A percentile compares a stretch with the other conserved stretches of the same genome.
Conservation (phyloP, 805 yeast genomes). For the Metschnikowia hibisci region DNA sequence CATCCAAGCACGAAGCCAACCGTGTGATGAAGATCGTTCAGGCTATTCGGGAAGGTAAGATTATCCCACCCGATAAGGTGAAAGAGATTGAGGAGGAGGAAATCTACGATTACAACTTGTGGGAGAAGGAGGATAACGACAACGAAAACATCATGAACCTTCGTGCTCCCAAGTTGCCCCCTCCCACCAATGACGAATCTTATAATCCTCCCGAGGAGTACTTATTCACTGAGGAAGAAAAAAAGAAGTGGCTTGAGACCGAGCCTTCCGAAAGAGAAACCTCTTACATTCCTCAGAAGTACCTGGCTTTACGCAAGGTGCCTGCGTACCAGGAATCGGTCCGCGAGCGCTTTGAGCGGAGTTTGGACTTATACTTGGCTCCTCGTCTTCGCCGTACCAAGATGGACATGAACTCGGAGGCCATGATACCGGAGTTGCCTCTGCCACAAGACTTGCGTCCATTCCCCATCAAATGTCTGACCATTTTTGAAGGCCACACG, state of each 20-base stretch:
- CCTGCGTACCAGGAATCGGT: slow-evolving; percentile 87
- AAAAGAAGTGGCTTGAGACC: slow-evolving; percentile 59
- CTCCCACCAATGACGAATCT: slow-evolving; percentile 94
- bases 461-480: slow-evolving; percentile 89
- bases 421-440: slow-evolving; percentile 92
- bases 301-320: slow-evolving; percentile 76
- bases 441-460: slow-evolving; percentile 96
- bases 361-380: slow-evolving; percentile 89
- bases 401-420: slow-evolving; percentile 91
- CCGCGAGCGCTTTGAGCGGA: slow-evolving; percentile 90
- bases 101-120: slow-evolving; percentile 64
- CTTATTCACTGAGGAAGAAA: slow-evolving; percentile 73
- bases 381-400: slow-evolving; percentile 92
- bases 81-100: slow-evolving; percentile 51
- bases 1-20: slow-evolving; percentile 95
- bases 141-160: slow-evolving; percentile 84
- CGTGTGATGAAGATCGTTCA: slow-evolving; percentile 92
- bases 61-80: slow-evolving; percentile 66
- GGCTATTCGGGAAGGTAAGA: slow-evolving; percentile 95
- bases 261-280: slow-evolving; percentile 77
- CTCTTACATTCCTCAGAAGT: slow-evolving; percentile 80
- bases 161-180: slow-evolving; percentile 92
- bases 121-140: slow-evolving; percentile 57
- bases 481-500: slow-evolving; percentile 76
- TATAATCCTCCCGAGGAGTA: slow-evolving; percentile 98